Conservation (phyloP, 2,329 filamentous ascomycete genomes). For the Fusarium chaquense region DNA sequence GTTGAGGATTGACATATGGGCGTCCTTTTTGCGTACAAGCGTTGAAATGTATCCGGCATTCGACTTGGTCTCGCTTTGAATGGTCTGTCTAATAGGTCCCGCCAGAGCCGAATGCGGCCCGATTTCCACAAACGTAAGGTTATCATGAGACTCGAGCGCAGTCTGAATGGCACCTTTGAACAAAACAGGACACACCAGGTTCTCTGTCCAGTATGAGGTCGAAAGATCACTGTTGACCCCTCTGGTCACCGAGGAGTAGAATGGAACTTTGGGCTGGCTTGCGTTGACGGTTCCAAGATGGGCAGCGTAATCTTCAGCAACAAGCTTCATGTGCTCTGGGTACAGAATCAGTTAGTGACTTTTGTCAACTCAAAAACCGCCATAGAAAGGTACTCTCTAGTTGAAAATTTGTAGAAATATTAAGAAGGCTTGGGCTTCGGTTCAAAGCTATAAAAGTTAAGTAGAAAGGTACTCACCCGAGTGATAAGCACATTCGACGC, state of each 20-base stretch:
- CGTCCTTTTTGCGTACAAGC: slow-evolving; percentile 7
- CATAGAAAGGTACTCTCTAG: neutral
- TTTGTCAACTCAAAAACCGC: neutral
- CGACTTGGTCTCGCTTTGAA: slow-evolving; percentile 8
- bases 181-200: slow-evolving; percentile 9
- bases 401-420: too few species aligned
- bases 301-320: slow-evolving; percentile 11
- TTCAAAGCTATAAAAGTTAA: too few species aligned
- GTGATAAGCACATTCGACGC: slow-evolving; percentile 18
- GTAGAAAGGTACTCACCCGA: neutral
- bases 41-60: slow-evolving; percentile 7
- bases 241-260: slow-evolving; percentile 14
- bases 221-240: slow-evolving; percentile 10
- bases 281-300: slow-evolving; percentile 10
- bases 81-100: slow-evolving; percentile 15
- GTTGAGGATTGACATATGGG: slow-evolving; percentile 8
- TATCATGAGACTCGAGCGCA: slow-evolving; percentile 11
- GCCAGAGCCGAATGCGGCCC: slow-evolving; percentile 13
- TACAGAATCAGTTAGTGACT: neutral
- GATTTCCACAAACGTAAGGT: slow-evolving; percentile 11
- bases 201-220: slow-evolving; percentile 14
- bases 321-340: slow-evolving; percentile 12
- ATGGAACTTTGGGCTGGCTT: slow-evolving; percentile 9
- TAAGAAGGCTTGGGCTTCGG: too few species aligned
- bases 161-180: slow-evolving; percentile 8